A percentile compares a stretch with the other conserved stretches of the same genome.
These are phyloP conservation scores for Parsonsia alboflavescens DNA, from an alignment of 257 asterid species.

Conservation along the genomic window DNA sequence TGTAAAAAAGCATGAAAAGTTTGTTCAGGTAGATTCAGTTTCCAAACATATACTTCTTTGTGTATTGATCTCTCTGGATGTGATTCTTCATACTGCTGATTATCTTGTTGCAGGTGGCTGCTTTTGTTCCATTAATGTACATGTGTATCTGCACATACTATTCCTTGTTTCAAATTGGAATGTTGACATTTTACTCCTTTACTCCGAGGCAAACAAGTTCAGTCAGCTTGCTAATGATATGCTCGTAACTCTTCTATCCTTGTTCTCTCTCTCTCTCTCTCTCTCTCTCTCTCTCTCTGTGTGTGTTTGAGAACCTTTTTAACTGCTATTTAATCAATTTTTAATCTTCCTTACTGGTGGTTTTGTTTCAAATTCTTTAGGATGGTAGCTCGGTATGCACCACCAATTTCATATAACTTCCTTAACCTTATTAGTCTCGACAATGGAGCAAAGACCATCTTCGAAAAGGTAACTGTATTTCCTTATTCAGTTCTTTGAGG, in stretches of 20 bases:
- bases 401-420: slow-evolving; percentile 78
- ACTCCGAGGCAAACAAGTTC: slow-evolving; percentile 85
- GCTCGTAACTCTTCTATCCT: slow-evolving; percentile 59
- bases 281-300: slow-evolving; percentile 7
- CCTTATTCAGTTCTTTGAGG: slow-evolving; percentile 1
- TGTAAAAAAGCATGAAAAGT: slow-evolving; percentile 39
- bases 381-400: slow-evolving; percentile 86
- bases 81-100: slow-evolving; percentile 15
- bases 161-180: slow-evolving; percentile 74
- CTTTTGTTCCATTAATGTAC: slow-evolving; percentile 72
- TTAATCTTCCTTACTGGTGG: slow-evolving; percentile 5
- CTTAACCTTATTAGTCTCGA: slow-evolving; percentile 68
- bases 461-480: slow-evolving; percentile 48
- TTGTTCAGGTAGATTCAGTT: slow-evolving; percentile 53
- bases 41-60: background rate
- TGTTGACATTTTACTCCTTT: slow-evolving; percentile 70
- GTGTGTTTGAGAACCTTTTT: background rate
- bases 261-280: slow-evolving; percentile 6
- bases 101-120: slow-evolving; percentile 43
- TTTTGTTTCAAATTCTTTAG: slow-evolving; percentile 23
- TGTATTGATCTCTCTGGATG: background rate
- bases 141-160: slow-evolving; percentile 91
- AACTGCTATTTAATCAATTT: background rate
- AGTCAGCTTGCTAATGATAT: slow-evolving; percentile 89
- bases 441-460: slow-evolving; percentile 48